These are phyloP conservation scores for Fusarium sp. DNA, from an alignment of 2,329 filamentous ascomycete genomes.

Conservation along the genomic window DNA sequence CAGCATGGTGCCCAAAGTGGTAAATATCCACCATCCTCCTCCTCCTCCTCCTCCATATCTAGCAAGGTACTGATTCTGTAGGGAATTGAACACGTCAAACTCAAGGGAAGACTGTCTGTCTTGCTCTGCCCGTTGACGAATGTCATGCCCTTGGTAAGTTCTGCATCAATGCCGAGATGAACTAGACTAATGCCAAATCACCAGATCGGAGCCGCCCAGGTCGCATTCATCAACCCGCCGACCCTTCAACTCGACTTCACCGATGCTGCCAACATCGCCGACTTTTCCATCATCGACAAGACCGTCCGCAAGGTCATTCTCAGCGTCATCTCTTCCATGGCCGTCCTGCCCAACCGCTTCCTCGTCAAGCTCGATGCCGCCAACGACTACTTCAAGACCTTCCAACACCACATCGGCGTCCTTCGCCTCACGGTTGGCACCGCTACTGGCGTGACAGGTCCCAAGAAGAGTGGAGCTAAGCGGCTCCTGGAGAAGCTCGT, in stretches of 20 bases:
- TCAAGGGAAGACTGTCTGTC: constrained; percentile 37
- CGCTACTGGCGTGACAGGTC: constrained; percentile 35
- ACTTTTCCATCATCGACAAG: constrained; percentile 38
- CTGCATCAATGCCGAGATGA: not conserved
- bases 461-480: constrained; percentile 41
- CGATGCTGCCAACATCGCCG: constrained; percentile 41
- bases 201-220: constrained; percentile 41
- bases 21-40: constrained; percentile 4
- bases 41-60: not conserved
- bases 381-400: constrained; percentile 45
- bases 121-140: constrained; percentile 40
- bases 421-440: constrained; percentile 38
- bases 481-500: constrained; percentile 35
- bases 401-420: constrained; percentile 38
- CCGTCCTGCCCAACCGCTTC: constrained; percentile 43
- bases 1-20: constrained; percentile 40
- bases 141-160: constrained; percentile 37
- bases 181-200: not conserved
- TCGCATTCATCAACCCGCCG: constrained; percentile 42
- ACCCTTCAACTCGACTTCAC: constrained; percentile 41
- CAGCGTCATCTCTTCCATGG: constrained; percentile 40
- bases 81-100: constrained; percentile 41
- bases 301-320: constrained; percentile 40
- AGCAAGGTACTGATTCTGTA: not conserved
- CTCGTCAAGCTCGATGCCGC: constrained; percentile 39